Conservation (phyloP, 176 grass and related monocot genomes). For the Bromus sterilis region DNA sequence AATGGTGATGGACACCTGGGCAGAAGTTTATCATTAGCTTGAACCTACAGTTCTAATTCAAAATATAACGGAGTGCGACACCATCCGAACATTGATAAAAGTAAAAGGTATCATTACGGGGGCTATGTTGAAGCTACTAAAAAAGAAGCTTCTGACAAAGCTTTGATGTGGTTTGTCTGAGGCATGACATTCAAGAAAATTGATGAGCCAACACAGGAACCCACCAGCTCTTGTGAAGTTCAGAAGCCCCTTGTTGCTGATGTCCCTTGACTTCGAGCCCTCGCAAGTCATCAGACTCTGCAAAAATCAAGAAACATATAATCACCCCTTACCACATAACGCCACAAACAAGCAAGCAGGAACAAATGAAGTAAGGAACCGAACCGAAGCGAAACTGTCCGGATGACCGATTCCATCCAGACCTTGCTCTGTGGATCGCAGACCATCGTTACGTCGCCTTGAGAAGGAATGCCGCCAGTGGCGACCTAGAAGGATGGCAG, state of each 20-base stretch:
- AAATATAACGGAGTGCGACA: background rate
- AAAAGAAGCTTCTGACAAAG: background rate
- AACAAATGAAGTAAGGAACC: background rate
- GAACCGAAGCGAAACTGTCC: constrained; percentile 48
- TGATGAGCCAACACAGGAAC: background rate
- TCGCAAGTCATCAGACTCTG: constrained; percentile 93
- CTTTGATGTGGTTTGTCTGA: background rate
- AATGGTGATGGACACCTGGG: background rate
- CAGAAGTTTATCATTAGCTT: background rate
- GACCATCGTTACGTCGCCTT: no score
- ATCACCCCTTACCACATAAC: background rate
- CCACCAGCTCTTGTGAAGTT: constrained; percentile 90
- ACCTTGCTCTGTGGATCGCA: constrained; percentile 78
- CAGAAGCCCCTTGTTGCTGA: constrained; percentile 37
- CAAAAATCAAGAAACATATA: constrained; percentile 9
- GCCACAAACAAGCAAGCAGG: background rate
- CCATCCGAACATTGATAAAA: background rate
- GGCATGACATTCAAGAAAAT: background rate
- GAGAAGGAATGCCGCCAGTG: no score
- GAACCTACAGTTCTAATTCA: background rate
- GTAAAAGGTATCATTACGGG: background rate
- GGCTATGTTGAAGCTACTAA: background rate
- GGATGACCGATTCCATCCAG: constrained; percentile 88
- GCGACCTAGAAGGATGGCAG: no score
- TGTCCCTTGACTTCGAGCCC: constrained; percentile 40